Evolutionary conservation across 352 stramenopile genomes (phyloP).

Genomic region (Phytophthora chlamydospora): DNA sequence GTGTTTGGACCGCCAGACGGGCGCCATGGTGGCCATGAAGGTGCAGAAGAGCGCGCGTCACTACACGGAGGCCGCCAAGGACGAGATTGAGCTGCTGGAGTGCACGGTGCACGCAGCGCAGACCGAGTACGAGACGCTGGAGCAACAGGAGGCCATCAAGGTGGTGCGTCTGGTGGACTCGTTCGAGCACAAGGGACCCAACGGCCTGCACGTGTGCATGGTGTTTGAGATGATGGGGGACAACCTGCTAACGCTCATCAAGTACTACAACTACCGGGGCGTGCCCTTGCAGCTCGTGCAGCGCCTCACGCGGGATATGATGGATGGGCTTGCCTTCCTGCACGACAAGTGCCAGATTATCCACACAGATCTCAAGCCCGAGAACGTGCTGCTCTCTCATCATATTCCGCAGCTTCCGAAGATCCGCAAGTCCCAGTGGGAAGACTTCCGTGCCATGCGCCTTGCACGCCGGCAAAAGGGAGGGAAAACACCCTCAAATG

Average conservation of each 20-base stretch:
- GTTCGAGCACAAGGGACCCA: slow-evolving; percentile 97
- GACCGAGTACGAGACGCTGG: slow-evolving; percentile 19
- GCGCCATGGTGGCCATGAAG: slow-evolving; percentile 94
- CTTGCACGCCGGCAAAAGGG: slow-evolving; percentile 50
- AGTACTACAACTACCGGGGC: slow-evolving; percentile 98
- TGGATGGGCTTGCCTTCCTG: slow-evolving; percentile 97
- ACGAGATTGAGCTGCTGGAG: slow-evolving; percentile 98
- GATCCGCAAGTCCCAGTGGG: slow-evolving; percentile 66
- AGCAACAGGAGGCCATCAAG: slow-evolving; percentile 42
- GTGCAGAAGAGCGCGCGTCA: slow-evolving; percentile 98
- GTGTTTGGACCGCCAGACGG: slow-evolving; percentile 89
- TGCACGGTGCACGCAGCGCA: slow-evolving; percentile 80
- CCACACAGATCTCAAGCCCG: slow-evolving; percentile 99
- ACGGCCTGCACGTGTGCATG: slow-evolving; percentile 98
- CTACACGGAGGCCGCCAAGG: slow-evolving; percentile 98
- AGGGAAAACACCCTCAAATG: slow-evolving; percentile 7
- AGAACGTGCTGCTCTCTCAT: slow-evolving; percentile 97
- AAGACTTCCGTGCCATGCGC: slow-evolving; percentile 48
- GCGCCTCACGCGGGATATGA: slow-evolving; percentile 94
- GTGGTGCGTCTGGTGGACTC: slow-evolving; percentile 90
- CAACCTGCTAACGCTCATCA: slow-evolving; percentile 99
- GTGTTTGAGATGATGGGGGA: slow-evolving; percentile 99
- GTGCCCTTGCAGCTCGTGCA: slow-evolving; percentile 96
- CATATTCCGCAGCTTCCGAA: slow-evolving; percentile 73
- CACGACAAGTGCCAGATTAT: slow-evolving; percentile 98